Evolutionary conservation across 2,329 filamentous ascomycete genomes (phyloP).

Genomic region (Bipolaris zeicola): DNA sequence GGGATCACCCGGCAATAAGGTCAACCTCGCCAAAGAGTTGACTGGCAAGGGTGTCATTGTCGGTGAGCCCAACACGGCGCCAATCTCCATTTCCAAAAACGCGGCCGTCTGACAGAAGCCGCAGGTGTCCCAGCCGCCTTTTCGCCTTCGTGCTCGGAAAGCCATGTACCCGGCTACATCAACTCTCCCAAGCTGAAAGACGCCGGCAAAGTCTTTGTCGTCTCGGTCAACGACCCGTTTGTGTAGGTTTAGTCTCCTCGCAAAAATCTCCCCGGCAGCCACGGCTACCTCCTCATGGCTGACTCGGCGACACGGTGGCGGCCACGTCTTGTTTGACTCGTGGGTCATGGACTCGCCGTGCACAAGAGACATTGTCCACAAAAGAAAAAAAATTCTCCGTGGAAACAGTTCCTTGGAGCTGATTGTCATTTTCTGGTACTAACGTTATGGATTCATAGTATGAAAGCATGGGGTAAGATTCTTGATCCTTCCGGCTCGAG

Average conservation of each 20-base stretch:
- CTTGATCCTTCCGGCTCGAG: constrained; percentile 77
- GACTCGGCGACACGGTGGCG: constrained; percentile 2
- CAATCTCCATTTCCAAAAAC: constrained; percentile 6
- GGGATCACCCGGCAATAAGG: constrained; percentile 86
- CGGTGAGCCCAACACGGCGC: constrained; percentile 28
- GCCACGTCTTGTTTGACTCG: constrained; percentile 16
- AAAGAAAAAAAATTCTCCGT: neutral
- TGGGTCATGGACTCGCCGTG: constrained; percentile 17
- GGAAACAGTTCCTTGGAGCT: constrained; percentile 11
- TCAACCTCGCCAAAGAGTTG: constrained; percentile 83
- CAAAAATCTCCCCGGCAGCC: constrained; percentile 16
- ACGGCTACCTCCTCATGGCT: neutral
- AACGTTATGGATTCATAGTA: constrained; percentile 57
- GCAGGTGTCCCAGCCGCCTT: constrained; percentile 52
- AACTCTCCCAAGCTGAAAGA: constrained; percentile 76
- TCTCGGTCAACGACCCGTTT: constrained; percentile 93
- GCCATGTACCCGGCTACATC: constrained; percentile 86
- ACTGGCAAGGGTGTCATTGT: constrained; percentile 78
- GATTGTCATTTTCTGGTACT: constrained; percentile 14
- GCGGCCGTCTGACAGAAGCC: constrained; percentile 10
- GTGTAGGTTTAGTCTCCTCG: constrained; percentile 66
- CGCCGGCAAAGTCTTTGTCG: constrained; percentile 84
- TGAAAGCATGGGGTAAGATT: constrained; percentile 83
- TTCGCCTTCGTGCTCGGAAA: constrained; percentile 65
- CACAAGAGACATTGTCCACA: constrained; percentile 11